Evolutionary conservation across 2,329 filamentous ascomycete species (phyloP).

Genomic region (Epichloe aotearoae): DNA sequence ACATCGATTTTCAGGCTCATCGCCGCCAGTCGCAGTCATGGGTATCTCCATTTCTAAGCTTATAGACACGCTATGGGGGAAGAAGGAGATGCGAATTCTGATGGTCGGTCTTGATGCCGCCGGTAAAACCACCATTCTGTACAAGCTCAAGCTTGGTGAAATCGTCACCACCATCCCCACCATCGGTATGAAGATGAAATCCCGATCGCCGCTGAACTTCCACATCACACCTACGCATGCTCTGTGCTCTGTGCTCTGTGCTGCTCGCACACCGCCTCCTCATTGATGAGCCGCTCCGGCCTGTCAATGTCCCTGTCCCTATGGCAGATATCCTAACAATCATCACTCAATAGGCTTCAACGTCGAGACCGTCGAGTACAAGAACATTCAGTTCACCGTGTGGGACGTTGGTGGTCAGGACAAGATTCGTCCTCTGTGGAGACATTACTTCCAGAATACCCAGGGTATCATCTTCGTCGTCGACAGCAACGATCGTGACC

Average conservation of each 20-base stretch:
- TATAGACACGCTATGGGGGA: conserved; percentile 92
- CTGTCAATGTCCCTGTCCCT: background rate
- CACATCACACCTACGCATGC: background rate
- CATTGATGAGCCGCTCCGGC: background rate
- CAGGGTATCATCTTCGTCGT: conserved; percentile 99
- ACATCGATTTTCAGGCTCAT: conserved; percentile 14
- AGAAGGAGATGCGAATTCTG: conserved; percentile 99
- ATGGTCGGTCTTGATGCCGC: conserved; percentile 99
- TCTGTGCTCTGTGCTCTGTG: background rate
- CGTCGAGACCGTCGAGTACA: conserved; percentile 99
- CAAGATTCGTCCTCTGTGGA: conserved; percentile 99
- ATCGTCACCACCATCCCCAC: conserved; percentile 98
- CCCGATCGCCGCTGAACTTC: conserved; percentile 2
- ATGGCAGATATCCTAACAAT: conserved; percentile 2
- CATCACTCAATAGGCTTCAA: conserved; percentile 63
- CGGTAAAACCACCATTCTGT: conserved; percentile 99
- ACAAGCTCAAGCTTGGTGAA: conserved; percentile 99
- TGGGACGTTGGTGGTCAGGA: conserved; percentile 99
- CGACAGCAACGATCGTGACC: conserved; percentile 96
- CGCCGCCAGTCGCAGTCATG: conserved; percentile 57
- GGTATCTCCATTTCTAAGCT: conserved; percentile 96
- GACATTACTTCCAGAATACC: conserved; percentile 99
- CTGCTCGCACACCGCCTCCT: background rate
- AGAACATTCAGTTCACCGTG: conserved; percentile 99
- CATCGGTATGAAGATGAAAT: conserved; percentile 53